phyloP scores from a whole-genome alignment of 2,329 filamentous ascomycete genomes.

The Rosellinia necatrix region DNA sequence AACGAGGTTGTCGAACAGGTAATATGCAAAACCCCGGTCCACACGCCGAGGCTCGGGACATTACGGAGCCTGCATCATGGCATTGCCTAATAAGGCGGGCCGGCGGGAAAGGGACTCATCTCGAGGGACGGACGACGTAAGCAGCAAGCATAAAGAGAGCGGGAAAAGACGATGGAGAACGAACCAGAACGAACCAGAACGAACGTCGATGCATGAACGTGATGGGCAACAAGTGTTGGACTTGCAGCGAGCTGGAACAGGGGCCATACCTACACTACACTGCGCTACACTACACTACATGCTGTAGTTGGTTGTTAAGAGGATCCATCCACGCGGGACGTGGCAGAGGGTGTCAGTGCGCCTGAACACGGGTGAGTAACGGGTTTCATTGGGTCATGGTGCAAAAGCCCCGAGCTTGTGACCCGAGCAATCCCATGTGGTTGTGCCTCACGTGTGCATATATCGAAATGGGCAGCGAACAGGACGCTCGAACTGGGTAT shows the following conservation, averaged over 20 bases:
- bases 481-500: too few relatives aligned
- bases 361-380: background rate
- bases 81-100: background rate
- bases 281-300: too few relatives aligned
- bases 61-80: conserved; percentile 9
- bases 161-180: conserved; percentile 17
- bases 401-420: too few relatives aligned
- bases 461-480: too few relatives aligned
- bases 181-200: conserved; percentile 25
- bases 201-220: conserved; percentile 29
- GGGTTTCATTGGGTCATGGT: conserved; percentile 10
- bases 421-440: conserved; percentile 3
- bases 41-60: conserved; percentile 8
- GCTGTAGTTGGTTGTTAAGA: background rate
- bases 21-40: background rate
- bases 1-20: background rate
- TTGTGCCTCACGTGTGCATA: conserved; percentile 5
- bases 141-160: background rate
- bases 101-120: background rate
- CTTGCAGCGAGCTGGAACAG: conserved; percentile 25
- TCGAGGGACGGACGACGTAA: too few relatives aligned
- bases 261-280: too few relatives aligned
- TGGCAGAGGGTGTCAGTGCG: conserved; percentile 15
- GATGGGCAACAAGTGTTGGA: conserved; percentile 18
- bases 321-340: conserved; percentile 26